Evolutionary conservation across 1,284 basidiomycete genomes (phyloP), one percentile per base, ranked within the genome.

Genomic region (Pulchroboletus neoregius): DNA sequence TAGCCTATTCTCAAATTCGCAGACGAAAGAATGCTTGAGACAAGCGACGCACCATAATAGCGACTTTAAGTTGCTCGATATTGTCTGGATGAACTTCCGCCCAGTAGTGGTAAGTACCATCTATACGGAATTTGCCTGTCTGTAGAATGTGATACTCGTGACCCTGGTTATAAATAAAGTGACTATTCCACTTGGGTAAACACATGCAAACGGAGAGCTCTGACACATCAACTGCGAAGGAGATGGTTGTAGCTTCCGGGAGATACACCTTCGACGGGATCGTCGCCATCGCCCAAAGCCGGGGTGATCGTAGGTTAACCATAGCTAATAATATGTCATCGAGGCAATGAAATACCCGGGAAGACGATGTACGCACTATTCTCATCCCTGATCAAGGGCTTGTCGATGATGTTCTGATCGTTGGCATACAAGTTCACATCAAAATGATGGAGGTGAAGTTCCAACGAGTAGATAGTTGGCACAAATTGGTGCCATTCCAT

Each of bases 341-440:
- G 11, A 48, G 48, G 43, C n/a, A 34, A 36, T 50, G 18, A 51
- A 43, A 28, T 48, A 6, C 44, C 30, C 11, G 46, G 22, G 16
- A 44, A 34, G n/a, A 45, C 10, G 6, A 46, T 41, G 4, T 23
- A 52, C 66, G 23, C 41, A 54, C 92, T 83, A 64, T 96, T 96
- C 53, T 89, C 84, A 15, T 91, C 85, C 45, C 71, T 72, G 40
- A 83, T 73, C 23, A 84, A 69, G 1, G 92, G 91, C 52, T 86
- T 87, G 70, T 94, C 91, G 48, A 97, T 89, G 61, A 97, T 91
- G 63, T 97, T 96, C 60, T 93, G 91, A 64, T 97, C 94, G 61
- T 96, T 97, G 50, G 88, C 81, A 61, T 89, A 93, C n/a, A 90
- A 66, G 57, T 88, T 84, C 42, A 94, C 63, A 49, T 82, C 76